Evolutionary conservation across 805 yeast genomes (phyloP).

Genomic region (Wickerhamiella brachini): DNA sequence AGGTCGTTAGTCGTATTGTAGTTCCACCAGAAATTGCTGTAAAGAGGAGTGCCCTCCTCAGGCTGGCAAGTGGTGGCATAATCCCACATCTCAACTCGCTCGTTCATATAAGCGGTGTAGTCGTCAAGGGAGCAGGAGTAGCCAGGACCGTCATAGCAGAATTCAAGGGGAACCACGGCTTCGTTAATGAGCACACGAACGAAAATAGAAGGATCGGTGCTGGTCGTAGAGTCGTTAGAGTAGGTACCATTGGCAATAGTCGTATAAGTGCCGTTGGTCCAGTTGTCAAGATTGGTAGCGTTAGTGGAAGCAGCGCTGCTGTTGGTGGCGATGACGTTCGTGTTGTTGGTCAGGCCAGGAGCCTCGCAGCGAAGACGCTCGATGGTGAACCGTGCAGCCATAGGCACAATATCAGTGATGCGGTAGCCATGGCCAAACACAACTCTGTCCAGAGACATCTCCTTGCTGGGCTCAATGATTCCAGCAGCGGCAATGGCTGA

Average conservation of each 20-base stretch:
- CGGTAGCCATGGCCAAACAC: conserved; percentile 36
- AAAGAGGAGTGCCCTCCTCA: not conserved
- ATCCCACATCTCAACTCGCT: not conserved
- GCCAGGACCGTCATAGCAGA: conserved; percentile 42
- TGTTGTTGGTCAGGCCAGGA: conserved; percentile 10
- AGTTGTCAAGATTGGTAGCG: not conserved
- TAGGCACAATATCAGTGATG: conserved; percentile 37
- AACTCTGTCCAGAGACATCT: conserved; percentile 32
- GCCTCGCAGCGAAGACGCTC: conserved; percentile 35
- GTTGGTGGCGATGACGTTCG: conserved; percentile 4
- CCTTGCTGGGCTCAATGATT: conserved; percentile 28
- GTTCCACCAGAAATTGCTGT: conserved; percentile 3
- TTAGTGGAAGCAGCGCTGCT: not conserved
- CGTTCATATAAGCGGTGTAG: conserved; percentile 13
- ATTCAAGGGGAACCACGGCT: conserved; percentile 38
- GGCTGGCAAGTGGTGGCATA: not conserved
- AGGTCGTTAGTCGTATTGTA: not conserved
- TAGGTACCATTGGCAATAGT: not conserved
- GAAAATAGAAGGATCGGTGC: conserved; percentile 19
- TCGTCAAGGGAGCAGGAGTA: conserved; percentile 31
- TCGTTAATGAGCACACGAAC: conserved; percentile 40
- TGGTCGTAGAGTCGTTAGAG: not conserved
- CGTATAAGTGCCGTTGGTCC: not conserved
- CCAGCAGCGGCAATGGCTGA: conserved; percentile 37
- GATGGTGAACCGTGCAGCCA: conserved; percentile 40